Percentiles rank a stretch among this genome's conserved stretches.
Conservation (phyloP, 257 asterid genomes). For the Pogostemon cablin region DNA sequence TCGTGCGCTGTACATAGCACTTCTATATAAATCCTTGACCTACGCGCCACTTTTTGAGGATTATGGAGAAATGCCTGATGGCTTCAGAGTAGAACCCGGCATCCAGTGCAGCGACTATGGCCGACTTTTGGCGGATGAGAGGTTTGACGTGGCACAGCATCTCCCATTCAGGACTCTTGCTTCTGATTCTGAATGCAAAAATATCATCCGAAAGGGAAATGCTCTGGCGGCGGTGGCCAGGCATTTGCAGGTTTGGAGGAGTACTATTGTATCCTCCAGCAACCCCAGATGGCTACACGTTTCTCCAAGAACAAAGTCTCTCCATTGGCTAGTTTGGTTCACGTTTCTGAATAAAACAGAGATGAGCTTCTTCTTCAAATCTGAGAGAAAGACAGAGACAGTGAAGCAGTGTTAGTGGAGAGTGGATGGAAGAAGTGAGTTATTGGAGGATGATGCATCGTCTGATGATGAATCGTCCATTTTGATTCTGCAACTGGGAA, state of each 20-base stretch:
- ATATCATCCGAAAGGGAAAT: slow-evolving; percentile 81
- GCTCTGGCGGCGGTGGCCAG: slow-evolving; percentile 74
- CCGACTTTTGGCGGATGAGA: slow-evolving; percentile 63
- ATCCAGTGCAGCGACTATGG: slow-evolving; percentile 71
- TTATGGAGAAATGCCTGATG: slow-evolving; percentile 67
- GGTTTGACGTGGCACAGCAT: no score
- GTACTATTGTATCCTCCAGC: slow-evolving; percentile 85
- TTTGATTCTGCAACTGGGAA: slow-evolving; percentile 68
- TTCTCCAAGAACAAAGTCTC: slow-evolving; percentile 82
- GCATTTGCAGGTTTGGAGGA: slow-evolving; percentile 87
- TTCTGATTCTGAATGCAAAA: slow-evolving; percentile 41
- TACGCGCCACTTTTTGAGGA: slow-evolving; percentile 75
- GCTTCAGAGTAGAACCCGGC: slow-evolving; percentile 71
- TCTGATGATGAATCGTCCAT: slow-evolving; percentile 55
- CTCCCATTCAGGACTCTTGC: not conserved
- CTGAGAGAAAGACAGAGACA: slow-evolving; percentile 52
- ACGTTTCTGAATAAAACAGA: slow-evolving; percentile 62
- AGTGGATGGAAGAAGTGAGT: slow-evolving; percentile 32
- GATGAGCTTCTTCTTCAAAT: slow-evolving; percentile 77
- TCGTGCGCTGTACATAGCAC: slow-evolving; percentile 65
- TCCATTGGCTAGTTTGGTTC: slow-evolving; percentile 82
- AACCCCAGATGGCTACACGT: slow-evolving; percentile 86
- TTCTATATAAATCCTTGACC: slow-evolving; percentile 69
- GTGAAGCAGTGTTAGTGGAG: no score
- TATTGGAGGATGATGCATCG: slow-evolving; percentile 53